A percentile compares a stretch with the other conserved stretches of the same genome.
These are phyloP conservation scores for Solanum tarijense DNA, from an alignment of 257 asterid species.

Conservation along the genomic window DNA sequence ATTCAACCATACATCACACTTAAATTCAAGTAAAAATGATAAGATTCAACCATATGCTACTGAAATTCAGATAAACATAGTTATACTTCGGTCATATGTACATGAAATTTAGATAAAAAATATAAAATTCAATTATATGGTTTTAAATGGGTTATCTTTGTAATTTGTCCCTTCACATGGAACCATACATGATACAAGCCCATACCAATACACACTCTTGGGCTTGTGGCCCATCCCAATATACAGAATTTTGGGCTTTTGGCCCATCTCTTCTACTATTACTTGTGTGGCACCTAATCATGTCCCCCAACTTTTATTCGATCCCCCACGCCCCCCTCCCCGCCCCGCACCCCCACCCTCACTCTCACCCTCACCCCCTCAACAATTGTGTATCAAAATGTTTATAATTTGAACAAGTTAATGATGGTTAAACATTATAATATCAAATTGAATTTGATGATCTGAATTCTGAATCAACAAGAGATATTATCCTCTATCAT, in stretches of 20 bases:
- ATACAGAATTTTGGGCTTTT: not conserved
- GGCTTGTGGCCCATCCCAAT: not conserved
- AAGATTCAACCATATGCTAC: not conserved
- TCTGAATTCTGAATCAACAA: too few species aligned
- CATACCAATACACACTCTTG: not conserved
- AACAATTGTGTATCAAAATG: not conserved
- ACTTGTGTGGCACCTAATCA: not conserved
- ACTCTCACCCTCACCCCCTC: rapidly evolving
- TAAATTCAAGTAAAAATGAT: not conserved
- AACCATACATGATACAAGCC: not conserved
- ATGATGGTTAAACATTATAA: too few species aligned
- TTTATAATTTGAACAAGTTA: not conserved
- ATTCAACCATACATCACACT: rapidly evolving
- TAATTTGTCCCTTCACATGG: not conserved
- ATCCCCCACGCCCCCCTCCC: too few species aligned
- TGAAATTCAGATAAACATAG: not conserved
- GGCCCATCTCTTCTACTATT: not conserved
- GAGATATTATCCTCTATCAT: too few species aligned
- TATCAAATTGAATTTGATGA: not conserved
- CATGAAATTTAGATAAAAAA: not conserved
- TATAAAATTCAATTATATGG: not conserved
- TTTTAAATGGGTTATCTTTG: not conserved
- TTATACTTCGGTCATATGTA: not conserved
- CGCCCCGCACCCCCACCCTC: too few species aligned
- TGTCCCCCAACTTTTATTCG: too few species aligned